Conservation (phyloP, 2,329 filamentous ascomycete species). For the Fusarium domesticum region DNA sequence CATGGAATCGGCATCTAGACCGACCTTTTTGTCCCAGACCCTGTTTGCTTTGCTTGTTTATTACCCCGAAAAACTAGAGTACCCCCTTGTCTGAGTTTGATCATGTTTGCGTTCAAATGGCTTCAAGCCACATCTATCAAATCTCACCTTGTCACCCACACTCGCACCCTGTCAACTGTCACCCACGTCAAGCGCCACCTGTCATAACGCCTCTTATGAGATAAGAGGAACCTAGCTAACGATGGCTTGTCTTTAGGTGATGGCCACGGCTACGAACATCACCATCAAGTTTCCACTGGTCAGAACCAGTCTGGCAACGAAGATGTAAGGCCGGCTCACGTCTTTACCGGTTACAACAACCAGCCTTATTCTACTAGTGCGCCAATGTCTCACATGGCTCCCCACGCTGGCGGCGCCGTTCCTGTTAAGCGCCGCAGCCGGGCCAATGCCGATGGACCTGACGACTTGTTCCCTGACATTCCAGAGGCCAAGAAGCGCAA, state of each 20-base stretch:
- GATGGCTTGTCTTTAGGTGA: constrained; percentile 47
- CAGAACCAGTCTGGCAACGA: constrained; percentile 48
- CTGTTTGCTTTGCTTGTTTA: constrained; percentile 19
- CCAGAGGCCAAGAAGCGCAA: constrained; percentile 90
- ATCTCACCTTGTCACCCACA: constrained; percentile 8
- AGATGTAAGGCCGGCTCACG: constrained; percentile 70
- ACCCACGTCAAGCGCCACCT: constrained; percentile 1
- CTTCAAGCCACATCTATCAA: constrained; percentile 2
- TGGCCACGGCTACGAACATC: constrained; percentile 61
- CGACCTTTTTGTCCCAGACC: constrained; percentile 6
- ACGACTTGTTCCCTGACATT: constrained; percentile 79
- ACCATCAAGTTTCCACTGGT: constrained; percentile 58
- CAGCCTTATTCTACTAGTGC: constrained; percentile 56
- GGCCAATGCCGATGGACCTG: constrained; percentile 57
- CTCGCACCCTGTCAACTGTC: constrained; percentile 3
- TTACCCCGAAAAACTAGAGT: background rate
- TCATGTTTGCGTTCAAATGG: constrained; percentile 8
- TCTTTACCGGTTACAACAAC: constrained; percentile 66
- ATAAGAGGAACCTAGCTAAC: constrained; percentile 28
- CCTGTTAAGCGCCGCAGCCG: constrained; percentile 36
- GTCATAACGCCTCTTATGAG: constrained; percentile 12
- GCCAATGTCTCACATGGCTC: constrained; percentile 62
- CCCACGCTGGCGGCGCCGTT: constrained; percentile 37
- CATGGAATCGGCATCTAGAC: constrained; percentile 21
- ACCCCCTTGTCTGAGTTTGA: constrained; percentile 9